Percentiles rank a stretch among this genome's conserved stretches.
Conservation (phyloP, 305 asterid species). For the Solanum hybrid region DNA sequence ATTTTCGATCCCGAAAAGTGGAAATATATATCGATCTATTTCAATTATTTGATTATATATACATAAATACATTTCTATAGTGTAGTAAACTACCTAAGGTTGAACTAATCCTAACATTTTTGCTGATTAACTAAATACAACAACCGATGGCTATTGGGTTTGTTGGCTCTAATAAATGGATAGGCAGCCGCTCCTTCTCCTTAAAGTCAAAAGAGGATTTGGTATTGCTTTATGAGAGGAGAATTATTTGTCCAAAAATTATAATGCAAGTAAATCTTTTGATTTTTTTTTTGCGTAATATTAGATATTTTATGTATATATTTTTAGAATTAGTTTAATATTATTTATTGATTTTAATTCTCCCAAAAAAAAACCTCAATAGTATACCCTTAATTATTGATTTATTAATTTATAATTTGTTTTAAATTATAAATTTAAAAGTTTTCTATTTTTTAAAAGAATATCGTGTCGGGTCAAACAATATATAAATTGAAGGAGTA, state of each 20-base stretch:
- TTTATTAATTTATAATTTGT: too few relatives aligned
- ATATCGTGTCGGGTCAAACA: background rate
- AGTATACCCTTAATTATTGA: background rate
- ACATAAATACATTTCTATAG: background rate
- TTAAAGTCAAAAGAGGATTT: background rate
- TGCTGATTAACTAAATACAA: background rate
- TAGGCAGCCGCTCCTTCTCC: background rate
- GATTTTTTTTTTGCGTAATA: background rate
- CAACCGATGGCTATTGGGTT: background rate
- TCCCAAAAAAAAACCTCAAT: too few relatives aligned
- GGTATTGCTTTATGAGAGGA: background rate
- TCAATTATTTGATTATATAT: background rate
- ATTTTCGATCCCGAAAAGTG: background rate
- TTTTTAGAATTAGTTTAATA: background rate
- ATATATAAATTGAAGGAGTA: background rate
- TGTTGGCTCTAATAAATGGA: background rate
- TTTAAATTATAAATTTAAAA: too few relatives aligned
- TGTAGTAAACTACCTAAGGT: background rate
- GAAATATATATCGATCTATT: background rate
- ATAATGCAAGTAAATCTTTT: background rate
- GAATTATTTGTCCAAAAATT: background rate
- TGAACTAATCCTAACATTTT: background rate
- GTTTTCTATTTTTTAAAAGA: too few relatives aligned
- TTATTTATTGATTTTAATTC: background rate
- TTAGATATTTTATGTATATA: background rate